These are phyloP conservation scores for Pilasporangium apinafurcum DNA, from an alignment of 352 stramenopile genomes.

Conservation along the genomic window DNA sequence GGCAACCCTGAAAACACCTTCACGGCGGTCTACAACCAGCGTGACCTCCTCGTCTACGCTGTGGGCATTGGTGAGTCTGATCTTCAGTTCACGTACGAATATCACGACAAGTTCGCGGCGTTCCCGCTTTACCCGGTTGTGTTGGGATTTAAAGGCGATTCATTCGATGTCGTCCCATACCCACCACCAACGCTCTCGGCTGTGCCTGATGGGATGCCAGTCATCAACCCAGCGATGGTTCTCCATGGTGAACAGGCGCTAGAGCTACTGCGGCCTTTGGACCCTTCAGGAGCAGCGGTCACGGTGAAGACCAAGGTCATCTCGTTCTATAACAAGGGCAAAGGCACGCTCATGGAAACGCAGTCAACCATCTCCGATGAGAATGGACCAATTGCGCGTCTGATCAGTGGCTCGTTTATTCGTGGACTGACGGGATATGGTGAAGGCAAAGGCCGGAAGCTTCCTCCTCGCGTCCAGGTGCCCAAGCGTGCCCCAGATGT, in stretches of 20 bases:
- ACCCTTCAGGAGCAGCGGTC: slow-evolving; percentile 45
- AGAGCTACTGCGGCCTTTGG: slow-evolving; percentile 67
- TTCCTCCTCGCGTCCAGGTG: slow-evolving; percentile 66
- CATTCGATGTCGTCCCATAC: slow-evolving; percentile 84
- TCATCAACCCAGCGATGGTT: slow-evolving; percentile 78
- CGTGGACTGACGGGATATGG: slow-evolving; percentile 73
- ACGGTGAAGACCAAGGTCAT: slow-evolving; percentile 62
- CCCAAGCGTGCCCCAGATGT: slow-evolving; percentile 67
- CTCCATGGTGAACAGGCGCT: slow-evolving; percentile 84
- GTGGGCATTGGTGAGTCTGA: slow-evolving; percentile 82
- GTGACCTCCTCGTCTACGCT: slow-evolving; percentile 86
- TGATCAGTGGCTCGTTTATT: slow-evolving; percentile 81
- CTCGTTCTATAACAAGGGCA: slow-evolving; percentile 82
- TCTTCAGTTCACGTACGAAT: slow-evolving; percentile 88
- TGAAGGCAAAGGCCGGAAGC: slow-evolving; percentile 56
- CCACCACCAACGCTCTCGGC: slow-evolving; percentile 61
- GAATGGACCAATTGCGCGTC: slow-evolving; percentile 51
- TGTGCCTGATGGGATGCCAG: slow-evolving; percentile 58
- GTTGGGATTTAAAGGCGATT: slow-evolving; percentile 83
- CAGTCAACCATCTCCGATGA: slow-evolving; percentile 75
- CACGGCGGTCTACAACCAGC: slow-evolving; percentile 78
- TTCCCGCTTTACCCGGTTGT: slow-evolving; percentile 86
- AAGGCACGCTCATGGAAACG: slow-evolving; percentile 78
- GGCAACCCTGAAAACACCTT: slow-evolving; percentile 37
- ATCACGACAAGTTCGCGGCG: slow-evolving; percentile 72